Percentiles rank a stretch among this genome's conserved stretches.
Evolutionary conservation across 768 basidiomycete genomes (phyloP).

Genomic region (Suillus luteus): DNA sequence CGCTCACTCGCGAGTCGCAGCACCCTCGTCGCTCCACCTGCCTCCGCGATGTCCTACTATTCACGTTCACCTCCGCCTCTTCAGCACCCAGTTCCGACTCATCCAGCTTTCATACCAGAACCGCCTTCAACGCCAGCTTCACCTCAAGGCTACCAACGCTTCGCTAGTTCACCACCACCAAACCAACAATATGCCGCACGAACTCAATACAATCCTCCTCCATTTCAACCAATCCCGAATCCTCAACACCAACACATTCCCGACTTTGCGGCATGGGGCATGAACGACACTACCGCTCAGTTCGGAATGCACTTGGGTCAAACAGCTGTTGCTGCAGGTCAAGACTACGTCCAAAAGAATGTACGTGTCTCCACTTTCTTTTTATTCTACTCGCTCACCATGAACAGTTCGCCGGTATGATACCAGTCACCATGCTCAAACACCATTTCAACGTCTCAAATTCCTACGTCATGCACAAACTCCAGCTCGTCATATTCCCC

Average conservation of each 20-base stretch:
- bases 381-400: slow-evolving; percentile 13
- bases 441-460: slow-evolving; percentile 97
- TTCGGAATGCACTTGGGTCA: slow-evolving; percentile 96
- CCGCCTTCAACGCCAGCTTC: slow-evolving; percentile 74
- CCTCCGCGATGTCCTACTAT: slow-evolving; percentile 29
- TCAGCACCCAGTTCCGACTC: slow-evolving; percentile 86
- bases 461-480: slow-evolving; percentile 89
- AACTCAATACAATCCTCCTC: slow-evolving; percentile 43
- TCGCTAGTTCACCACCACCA: slow-evolving; percentile 55
- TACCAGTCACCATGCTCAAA: slow-evolving; percentile 78
- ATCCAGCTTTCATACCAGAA: slow-evolving; percentile 83
- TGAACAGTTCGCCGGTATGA: slow-evolving; percentile 71
- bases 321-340: slow-evolving; percentile 89
- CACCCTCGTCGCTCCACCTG: background rate
- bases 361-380: slow-evolving; percentile 44
- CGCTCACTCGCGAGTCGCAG: no score
- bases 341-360: slow-evolving; percentile 95
- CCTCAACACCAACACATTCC: slow-evolving; percentile 38
- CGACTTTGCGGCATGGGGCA: slow-evolving; percentile 72
- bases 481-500: slow-evolving; percentile 88
- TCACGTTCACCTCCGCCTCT: slow-evolving; percentile 74
- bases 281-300: slow-evolving; percentile 92
- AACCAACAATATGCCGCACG: slow-evolving; percentile 29
- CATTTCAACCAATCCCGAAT: slow-evolving; percentile 49
- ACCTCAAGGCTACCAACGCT: slow-evolving; percentile 75